Evolutionary conservation across 805 yeast species (phyloP).

Genomic region (Kluyveromyces wickerhamii): DNA sequence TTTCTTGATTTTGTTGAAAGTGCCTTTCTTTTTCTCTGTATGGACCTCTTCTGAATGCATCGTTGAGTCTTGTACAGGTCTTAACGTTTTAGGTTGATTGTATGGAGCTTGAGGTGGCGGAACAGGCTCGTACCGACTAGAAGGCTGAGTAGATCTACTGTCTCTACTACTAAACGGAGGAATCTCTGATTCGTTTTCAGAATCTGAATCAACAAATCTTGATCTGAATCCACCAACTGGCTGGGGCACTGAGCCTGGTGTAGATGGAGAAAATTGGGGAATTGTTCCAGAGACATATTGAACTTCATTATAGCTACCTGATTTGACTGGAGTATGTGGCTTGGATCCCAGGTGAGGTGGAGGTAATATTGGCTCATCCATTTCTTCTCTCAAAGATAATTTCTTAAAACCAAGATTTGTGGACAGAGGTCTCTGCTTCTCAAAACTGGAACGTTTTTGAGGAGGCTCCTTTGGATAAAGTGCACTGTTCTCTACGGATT

Average conservation of each 20-base stretch:
- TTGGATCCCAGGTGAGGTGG: background rate
- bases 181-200: slow-evolving; percentile 37
- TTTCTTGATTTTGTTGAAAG: slow-evolving; percentile 34
- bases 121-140: slow-evolving; percentile 5
- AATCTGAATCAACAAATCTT: slow-evolving; percentile 57
- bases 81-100: slow-evolving; percentile 2
- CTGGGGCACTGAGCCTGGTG: background rate
- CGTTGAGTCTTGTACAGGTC: slow-evolving; percentile 2
- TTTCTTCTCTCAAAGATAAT: slow-evolving; percentile 29
- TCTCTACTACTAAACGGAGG: slow-evolving; percentile 11
- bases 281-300: slow-evolving; percentile 1
- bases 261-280: background rate
- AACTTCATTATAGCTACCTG: background rate
- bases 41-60: slow-evolving; percentile 7
- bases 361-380: slow-evolving; percentile 5
- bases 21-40: slow-evolving; percentile 25
- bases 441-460: slow-evolving; percentile 48
- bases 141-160: slow-evolving; percentile 11
- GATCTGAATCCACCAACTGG: slow-evolving; percentile 36
- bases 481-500: background rate
- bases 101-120: slow-evolving; percentile 6
- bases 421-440: slow-evolving; percentile 34
- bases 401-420: slow-evolving; percentile 33
- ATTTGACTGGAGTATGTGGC: background rate
- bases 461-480: slow-evolving; percentile 34